Evolutionary conservation across 1,139 yeast species (phyloP).

Genomic region (Wickerhamomyces sp.): DNA sequence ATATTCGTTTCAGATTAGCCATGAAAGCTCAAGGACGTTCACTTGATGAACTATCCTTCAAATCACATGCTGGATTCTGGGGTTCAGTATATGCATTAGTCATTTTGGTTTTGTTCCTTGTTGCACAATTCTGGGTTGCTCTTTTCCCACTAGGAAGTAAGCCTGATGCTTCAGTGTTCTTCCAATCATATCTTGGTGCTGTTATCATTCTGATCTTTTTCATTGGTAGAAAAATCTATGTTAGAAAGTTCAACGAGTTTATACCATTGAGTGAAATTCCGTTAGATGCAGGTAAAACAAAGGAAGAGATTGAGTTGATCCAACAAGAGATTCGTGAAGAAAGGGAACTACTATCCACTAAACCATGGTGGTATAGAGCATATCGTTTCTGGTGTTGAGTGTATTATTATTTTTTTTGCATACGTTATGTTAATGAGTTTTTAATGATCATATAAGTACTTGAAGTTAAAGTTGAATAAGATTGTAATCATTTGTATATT

Average conservation of each 20-base stretch:
- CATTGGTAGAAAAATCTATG: slow-evolving; percentile 53
- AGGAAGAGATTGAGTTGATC: slow-evolving; percentile 59
- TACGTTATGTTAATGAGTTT: too few species aligned
- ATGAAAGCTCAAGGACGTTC: slow-evolving; percentile 56
- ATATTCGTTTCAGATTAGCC: slow-evolving; percentile 68
- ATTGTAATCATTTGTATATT: too few species aligned
- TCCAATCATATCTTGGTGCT: slow-evolving; percentile 42
- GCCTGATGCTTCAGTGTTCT: slow-evolving; percentile 46
- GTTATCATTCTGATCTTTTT: slow-evolving; percentile 33
- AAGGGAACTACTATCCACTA: slow-evolving; percentile 31
- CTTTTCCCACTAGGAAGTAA: slow-evolving; percentile 56
- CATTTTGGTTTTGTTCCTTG: slow-evolving; percentile 53
- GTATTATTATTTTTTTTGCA: too few species aligned
- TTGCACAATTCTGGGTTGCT: slow-evolving; percentile 74
- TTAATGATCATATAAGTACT: too few species aligned
- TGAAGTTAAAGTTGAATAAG: too few species aligned
- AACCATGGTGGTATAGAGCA: slow-evolving; percentile 33
- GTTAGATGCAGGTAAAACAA: slow-evolving; percentile 71
- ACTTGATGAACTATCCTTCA: slow-evolving; percentile 58
- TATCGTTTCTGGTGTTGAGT: slow-evolving; percentile 46
- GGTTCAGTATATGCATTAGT: slow-evolving; percentile 61
- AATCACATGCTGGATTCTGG: slow-evolving; percentile 58
- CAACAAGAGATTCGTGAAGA: slow-evolving; percentile 58
- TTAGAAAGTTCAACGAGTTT: slow-evolving; percentile 48
- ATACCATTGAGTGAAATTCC: slow-evolving; percentile 54